These are phyloP conservation scores for Trichomonas vaginalis DNA, from an alignment of 208 protist genomes.

Conservation along the genomic window DNA sequence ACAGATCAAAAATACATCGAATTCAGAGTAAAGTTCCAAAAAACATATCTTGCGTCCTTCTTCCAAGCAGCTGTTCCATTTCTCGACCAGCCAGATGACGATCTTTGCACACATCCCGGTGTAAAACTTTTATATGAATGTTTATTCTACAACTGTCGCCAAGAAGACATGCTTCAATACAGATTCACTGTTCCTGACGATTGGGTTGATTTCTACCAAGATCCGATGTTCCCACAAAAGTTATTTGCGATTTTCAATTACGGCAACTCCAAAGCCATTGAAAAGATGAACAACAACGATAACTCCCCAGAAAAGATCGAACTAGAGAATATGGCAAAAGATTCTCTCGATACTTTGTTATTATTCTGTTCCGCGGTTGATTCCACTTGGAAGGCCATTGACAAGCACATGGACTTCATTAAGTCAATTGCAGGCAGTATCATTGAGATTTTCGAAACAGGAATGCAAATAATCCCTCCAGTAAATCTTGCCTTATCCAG, in stretches of 20 bases:
- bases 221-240: neutral
- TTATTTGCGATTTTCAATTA: neutral
- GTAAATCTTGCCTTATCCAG: neutral
- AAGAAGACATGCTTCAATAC: neutral
- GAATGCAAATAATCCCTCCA: neutral
- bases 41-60: neutral
- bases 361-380: neutral
- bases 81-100: neutral
- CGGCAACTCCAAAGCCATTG: too few species aligned
- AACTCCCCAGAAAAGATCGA: too few species aligned
- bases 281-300: too few species aligned
- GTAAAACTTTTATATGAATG: neutral
- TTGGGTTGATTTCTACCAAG: neutral
- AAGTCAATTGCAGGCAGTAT: neutral
- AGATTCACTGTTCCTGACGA: neutral
- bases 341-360: neutral
- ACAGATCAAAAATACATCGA: neutral
- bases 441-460: neutral
- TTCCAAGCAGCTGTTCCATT: neutral
- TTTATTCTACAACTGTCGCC: neutral
- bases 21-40: neutral
- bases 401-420: neutral
- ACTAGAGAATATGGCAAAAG: neutral
- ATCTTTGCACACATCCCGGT: neutral
- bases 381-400: neutral